Conservation (phyloP, 2,329 filamentous ascomycete species). For the Colletotrichum tropicale region DNA sequence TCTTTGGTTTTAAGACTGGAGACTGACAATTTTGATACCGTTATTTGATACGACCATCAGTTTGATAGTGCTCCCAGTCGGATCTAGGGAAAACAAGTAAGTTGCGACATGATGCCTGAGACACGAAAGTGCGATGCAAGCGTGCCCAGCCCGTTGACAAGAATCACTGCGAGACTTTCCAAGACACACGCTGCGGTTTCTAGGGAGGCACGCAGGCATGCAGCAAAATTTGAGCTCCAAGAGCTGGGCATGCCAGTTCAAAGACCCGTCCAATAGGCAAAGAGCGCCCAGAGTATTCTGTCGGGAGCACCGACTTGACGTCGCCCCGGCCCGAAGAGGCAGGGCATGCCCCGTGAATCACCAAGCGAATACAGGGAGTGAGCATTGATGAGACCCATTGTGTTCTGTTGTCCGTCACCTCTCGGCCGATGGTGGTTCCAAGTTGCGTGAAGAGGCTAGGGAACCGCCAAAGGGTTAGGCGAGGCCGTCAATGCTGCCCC, state of each 20-base stretch:
- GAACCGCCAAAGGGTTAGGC: not conserved
- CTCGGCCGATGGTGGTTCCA: not conserved
- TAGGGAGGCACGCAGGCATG: not conserved
- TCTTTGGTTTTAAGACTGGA: not conserved
- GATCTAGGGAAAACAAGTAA: not conserved
- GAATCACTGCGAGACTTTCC: not conserved
- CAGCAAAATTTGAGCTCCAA: not conserved
- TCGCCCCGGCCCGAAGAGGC: not conserved
- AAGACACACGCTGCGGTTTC: not conserved
- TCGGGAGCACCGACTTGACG: not conserved
- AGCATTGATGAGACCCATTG: not conserved
- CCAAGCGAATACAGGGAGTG: not conserved
- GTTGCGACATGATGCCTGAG: not conserved
- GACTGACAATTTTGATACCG: not conserved
- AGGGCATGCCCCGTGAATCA: not conserved
- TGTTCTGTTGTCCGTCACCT: not conserved
- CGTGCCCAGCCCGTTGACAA: not conserved
- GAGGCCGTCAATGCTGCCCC: not conserved
- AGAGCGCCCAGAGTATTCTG: not conserved
- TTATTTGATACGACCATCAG: not conserved
- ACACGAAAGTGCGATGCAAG: not conserved
- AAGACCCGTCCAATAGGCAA: not conserved
- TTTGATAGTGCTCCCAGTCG: not conserved
- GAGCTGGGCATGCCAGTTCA: not conserved
- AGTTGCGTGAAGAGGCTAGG: not conserved